Percentiles rank a stretch among this genome's conserved stretches.
Conservation (phyloP, 75 land plant species). For the Adiantum capillusveneris region DNA sequence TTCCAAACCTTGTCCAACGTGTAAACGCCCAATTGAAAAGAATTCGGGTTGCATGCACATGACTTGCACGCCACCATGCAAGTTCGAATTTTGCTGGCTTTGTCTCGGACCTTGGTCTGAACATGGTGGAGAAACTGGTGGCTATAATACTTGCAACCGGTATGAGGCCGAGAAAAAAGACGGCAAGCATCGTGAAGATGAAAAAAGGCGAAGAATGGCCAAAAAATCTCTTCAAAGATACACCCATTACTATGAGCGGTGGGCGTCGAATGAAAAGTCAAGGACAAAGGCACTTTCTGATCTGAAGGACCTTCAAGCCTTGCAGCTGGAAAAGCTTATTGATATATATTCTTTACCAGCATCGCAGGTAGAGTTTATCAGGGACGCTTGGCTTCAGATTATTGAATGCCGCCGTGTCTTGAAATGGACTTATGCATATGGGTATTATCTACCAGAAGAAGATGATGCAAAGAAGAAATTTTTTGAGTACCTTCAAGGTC, state of each 20-base stretch:
- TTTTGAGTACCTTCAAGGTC: constrained; percentile 47
- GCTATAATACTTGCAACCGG: constrained; percentile 17
- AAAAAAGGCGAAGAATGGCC: constrained; percentile 8
- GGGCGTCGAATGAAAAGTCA: constrained; percentile 17
- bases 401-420: constrained; percentile 26
- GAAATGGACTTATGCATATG: constrained; percentile 48
- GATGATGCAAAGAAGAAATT: constrained; percentile 31
- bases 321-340: constrained; percentile 15
- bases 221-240: constrained; percentile 13
- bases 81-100: constrained; percentile 22
- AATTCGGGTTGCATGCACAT: constrained; percentile 23
- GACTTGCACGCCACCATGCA: constrained; percentile 13
- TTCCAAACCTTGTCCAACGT: constrained; percentile 24
- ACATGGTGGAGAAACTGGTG: constrained; percentile 11
- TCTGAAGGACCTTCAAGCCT: background rate
- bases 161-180: constrained; percentile 17
- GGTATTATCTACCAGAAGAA: constrained; percentile 34
- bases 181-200: constrained; percentile 16
- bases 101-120: constrained; percentile 20
- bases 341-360: constrained; percentile 4
- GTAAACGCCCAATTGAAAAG: constrained; percentile 10
- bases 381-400: constrained; percentile 24
- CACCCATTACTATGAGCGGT: constrained; percentile 18
- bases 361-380: constrained; percentile 13
- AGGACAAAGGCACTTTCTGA: background rate